Evolutionary conservation across 1,139 yeast genomes (phyloP).

Genomic region (Saccharomyces hybrid): DNA sequence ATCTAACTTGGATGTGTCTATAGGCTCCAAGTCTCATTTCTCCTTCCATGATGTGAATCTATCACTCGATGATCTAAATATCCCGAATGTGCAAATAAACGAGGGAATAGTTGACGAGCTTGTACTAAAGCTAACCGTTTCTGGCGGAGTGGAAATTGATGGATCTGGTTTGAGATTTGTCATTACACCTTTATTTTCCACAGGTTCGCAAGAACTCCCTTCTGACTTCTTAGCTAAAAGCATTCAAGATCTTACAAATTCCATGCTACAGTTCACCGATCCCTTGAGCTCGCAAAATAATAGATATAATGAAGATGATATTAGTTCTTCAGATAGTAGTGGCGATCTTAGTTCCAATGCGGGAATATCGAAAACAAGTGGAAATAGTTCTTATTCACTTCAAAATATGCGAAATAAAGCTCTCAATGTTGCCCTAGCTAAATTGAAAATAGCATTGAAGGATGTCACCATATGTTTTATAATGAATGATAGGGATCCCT

Average conservation of each 20-base stretch:
- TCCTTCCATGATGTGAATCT: conserved; percentile 56
- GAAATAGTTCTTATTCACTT: conserved; percentile 10
- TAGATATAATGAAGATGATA: conserved; percentile 14
- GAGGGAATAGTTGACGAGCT: conserved; percentile 55
- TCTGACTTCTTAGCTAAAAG: conserved; percentile 48
- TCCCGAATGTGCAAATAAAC: conserved; percentile 62
- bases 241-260: conserved; percentile 55
- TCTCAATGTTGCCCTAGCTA: conserved; percentile 28
- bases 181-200: conserved; percentile 21
- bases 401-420: conserved; percentile 30
- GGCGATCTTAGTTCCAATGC: background rate
- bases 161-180: conserved; percentile 56
- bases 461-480: conserved; percentile 19
- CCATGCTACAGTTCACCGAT: conserved; percentile 41
- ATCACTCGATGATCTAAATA: conserved; percentile 62
- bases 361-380: background rate
- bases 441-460: conserved; percentile 22
- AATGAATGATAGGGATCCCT: conserved; percentile 11
- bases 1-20: conserved; percentile 72
- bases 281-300: conserved; percentile 10
- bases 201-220: background rate
- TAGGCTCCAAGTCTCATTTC: conserved; percentile 50
- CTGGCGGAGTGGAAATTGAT: conserved; percentile 60
- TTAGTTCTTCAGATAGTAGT: background rate
- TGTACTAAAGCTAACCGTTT: conserved; percentile 44